phyloP scores from a whole-genome alignment of 495 filamentous ascomycete species.

The Tuber indicum region DNA sequence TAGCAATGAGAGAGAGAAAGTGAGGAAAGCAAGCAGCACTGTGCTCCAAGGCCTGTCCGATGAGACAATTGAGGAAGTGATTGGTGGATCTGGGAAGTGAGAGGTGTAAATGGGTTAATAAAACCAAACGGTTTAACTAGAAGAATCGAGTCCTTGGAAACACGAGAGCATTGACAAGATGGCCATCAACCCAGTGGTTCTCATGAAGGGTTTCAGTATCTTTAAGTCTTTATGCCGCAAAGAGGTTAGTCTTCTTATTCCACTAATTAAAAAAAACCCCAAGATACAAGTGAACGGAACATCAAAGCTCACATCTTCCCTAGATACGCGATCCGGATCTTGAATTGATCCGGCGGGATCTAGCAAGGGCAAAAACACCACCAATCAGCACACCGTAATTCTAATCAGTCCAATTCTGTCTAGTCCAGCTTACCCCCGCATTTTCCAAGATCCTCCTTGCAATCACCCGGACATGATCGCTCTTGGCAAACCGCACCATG shows the following conservation, averaged over 20 bases:
- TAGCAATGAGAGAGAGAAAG: neutral
- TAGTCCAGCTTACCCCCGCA: conserved; percentile 51
- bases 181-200: conserved; percentile 69
- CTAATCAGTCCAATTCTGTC: neutral
- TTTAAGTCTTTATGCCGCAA: conserved; percentile 47
- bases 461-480: conserved; percentile 58
- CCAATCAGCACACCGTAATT: neutral
- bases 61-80: neutral
- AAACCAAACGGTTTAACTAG: neutral
- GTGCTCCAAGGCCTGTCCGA: neutral
- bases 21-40: neutral
- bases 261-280: neutral
- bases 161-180: conserved; percentile 75
- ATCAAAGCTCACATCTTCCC: conserved; percentile 53
- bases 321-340: conserved; percentile 65
- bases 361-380: neutral
- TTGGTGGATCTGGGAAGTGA: neutral
- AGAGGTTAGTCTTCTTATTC: neutral
- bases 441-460: conserved; percentile 59
- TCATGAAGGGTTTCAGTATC: conserved; percentile 56
- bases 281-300: neutral
- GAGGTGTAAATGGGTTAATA: conserved; percentile 6
- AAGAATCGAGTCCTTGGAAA: conserved; percentile 48
- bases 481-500: conserved; percentile 53
- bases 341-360: neutral